Conservation (phyloP, 805 yeast genomes). For the Yamadazyma olivae region DNA sequence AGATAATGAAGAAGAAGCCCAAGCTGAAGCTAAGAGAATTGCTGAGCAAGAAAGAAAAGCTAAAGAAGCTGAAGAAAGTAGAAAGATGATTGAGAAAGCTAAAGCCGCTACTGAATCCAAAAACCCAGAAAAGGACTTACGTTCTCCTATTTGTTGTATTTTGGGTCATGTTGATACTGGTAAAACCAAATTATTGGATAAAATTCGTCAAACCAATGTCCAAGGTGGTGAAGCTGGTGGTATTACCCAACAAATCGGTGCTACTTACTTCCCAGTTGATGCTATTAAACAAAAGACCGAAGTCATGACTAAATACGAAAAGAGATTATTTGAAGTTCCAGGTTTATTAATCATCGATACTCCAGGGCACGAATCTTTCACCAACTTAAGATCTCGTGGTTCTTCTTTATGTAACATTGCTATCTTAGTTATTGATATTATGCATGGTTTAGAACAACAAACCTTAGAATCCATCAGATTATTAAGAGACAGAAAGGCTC, state of each 20-base stretch:
- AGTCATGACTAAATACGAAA: conserved; percentile 84
- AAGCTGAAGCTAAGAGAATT: conserved; percentile 23
- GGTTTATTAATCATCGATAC: conserved; percentile 96
- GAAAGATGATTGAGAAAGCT: conserved; percentile 15
- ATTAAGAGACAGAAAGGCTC: conserved; percentile 95
- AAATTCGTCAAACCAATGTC: conserved; percentile 96
- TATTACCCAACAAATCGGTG: conserved; percentile 99
- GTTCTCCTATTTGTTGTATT: conserved; percentile 99
- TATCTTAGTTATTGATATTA: conserved; percentile 94
- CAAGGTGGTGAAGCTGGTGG: conserved; percentile 99
- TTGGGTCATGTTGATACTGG: conserved; percentile 99
- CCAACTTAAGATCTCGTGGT: conserved; percentile 97
- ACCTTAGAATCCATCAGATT: conserved; percentile 91
- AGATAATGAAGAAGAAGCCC: conserved; percentile 25
- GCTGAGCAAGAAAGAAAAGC: conserved; percentile 24
- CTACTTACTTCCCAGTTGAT: conserved; percentile 97
- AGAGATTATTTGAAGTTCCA: conserved; percentile 88
- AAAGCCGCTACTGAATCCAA: conserved; percentile 22
- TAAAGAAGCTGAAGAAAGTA: conserved; percentile 21
- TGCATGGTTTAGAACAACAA: conserved; percentile 99
- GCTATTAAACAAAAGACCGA: conserved; percentile 89
- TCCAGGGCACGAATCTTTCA: conserved; percentile 99
- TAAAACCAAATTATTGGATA: conserved; percentile 94
- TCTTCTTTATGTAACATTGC: conserved; percentile 99
- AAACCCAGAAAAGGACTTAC: conserved; percentile 55